phyloP scores from a whole-genome alignment of 2,329 filamentous ascomycete species.

The Botryotinia calthae region DNA sequence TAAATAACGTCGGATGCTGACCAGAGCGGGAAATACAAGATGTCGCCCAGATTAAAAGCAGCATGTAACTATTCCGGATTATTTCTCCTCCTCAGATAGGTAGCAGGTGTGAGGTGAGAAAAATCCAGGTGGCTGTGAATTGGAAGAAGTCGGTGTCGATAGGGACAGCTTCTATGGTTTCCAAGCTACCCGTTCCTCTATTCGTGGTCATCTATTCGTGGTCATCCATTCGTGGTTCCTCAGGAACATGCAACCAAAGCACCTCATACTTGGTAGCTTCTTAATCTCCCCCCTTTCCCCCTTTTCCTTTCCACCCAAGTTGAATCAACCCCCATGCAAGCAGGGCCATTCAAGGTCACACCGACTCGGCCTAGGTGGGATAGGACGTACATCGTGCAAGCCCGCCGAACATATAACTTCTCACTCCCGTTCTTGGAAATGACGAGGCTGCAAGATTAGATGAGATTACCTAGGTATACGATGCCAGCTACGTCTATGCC shows the following conservation, averaged over 20 bases:
- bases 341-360: conserved; percentile 3
- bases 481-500: background rate
- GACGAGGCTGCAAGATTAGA: background rate
- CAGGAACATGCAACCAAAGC: background rate
- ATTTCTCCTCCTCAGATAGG: background rate
- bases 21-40: background rate
- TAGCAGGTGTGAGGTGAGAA: background rate
- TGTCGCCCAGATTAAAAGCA: conserved; percentile 15
- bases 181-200: background rate
- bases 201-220: background rate
- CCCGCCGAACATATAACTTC: background rate
- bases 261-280: background rate
- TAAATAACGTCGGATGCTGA: background rate
- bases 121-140: conserved; percentile 17
- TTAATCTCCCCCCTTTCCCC: background rate
- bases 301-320: background rate
- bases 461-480: background rate
- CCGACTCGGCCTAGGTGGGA: conserved; percentile 8
- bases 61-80: conserved; percentile 15
- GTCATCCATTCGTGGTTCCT: background rate
- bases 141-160: conserved; percentile 11
- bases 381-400: background rate
- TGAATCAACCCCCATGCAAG: background rate
- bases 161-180: background rate
- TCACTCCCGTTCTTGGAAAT: background rate